Conservation (phyloP, 176 grass and related monocot genomes). For the Ampelocalamus luodianensis region DNA sequence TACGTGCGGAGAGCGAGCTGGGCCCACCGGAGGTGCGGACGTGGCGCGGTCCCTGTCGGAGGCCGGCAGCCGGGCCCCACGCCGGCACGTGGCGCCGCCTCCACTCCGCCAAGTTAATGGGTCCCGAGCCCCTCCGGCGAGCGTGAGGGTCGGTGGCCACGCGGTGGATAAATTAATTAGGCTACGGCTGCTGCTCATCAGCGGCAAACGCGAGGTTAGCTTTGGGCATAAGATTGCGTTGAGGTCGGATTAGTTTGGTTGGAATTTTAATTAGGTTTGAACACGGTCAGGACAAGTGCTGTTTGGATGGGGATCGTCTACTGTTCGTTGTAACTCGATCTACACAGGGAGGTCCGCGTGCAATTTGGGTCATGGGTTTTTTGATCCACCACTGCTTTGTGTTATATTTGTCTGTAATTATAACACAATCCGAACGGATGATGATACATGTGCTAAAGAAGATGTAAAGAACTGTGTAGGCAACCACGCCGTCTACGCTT, state of each 20-base stretch:
- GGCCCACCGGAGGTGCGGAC: background rate
- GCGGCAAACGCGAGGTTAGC: background rate
- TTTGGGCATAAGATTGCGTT: background rate
- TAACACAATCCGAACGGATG: background rate
- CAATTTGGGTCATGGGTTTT: background rate
- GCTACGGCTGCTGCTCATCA: background rate
- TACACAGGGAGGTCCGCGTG: background rate
- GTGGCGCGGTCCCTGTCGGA: slow-evolving; percentile 38
- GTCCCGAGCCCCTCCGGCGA: background rate
- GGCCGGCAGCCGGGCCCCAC: slow-evolving; percentile 34
- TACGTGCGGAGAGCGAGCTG: background rate
- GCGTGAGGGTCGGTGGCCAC: slow-evolving; percentile 2
- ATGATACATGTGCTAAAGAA: too few relatives aligned
- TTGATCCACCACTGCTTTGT: too few relatives aligned
- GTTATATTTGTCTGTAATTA: background rate
- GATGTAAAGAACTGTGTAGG: background rate
- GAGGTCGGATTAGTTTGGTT: background rate
- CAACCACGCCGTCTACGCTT: background rate
- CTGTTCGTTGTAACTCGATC: background rate
- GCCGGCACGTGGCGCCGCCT: slow-evolving; percentile 12
- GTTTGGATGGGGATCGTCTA: background rate
- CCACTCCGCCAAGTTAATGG: slow-evolving; percentile 20
- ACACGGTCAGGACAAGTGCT: background rate
- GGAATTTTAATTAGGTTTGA: background rate
- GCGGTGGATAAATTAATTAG: background rate